phyloP scores from a whole-genome alignment of 768 basidiomycete genomes.

The Boletus barrowsii region DNA sequence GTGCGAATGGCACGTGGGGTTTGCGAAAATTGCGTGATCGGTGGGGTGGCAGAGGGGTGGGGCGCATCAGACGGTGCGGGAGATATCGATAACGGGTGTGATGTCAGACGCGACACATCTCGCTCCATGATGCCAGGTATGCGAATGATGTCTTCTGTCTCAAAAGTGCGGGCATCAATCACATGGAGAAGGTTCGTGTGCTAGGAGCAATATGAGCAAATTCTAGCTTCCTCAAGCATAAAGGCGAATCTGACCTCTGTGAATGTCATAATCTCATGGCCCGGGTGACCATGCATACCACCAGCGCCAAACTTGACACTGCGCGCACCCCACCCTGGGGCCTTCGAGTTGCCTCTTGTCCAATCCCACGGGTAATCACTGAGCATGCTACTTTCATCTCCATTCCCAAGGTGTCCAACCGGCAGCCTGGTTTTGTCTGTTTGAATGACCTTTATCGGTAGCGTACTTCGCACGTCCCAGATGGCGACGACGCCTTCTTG shows the following conservation, averaged over 20 bases:
- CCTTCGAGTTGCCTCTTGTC: constrained; percentile 51
- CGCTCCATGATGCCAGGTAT: constrained; percentile 42
- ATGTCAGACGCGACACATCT: constrained; percentile 12
- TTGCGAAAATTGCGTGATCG: constrained; percentile 16
- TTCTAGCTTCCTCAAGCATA: not conserved
- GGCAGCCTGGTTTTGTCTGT: constrained; percentile 42
- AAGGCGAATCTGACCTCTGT: constrained; percentile 63
- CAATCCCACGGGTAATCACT: constrained; percentile 69
- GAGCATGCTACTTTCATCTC: constrained; percentile 49
- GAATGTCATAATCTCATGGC: constrained; percentile 81
- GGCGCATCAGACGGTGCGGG: constrained; percentile 8
- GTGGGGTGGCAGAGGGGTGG: constrained; percentile 5
- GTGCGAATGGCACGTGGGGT: constrained; percentile 44
- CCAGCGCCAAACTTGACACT: constrained; percentile 82
- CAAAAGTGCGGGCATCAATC: constrained; percentile 84
- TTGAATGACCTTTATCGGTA: constrained; percentile 65
- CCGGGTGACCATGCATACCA: constrained; percentile 42
- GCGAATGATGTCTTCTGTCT: constrained; percentile 65
- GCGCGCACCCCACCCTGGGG: constrained; percentile 81
- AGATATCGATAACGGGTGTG: constrained; percentile 11
- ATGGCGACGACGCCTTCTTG: constrained; percentile 79
- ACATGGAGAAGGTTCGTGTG: constrained; percentile 82
- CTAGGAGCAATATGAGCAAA: constrained; percentile 37
- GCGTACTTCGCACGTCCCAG: constrained; percentile 78
- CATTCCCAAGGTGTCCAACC: constrained; percentile 33